These are phyloP conservation scores for Aphanomyces invadans DNA, from an alignment of 352 stramenopile species.

Conservation along the genomic window DNA sequence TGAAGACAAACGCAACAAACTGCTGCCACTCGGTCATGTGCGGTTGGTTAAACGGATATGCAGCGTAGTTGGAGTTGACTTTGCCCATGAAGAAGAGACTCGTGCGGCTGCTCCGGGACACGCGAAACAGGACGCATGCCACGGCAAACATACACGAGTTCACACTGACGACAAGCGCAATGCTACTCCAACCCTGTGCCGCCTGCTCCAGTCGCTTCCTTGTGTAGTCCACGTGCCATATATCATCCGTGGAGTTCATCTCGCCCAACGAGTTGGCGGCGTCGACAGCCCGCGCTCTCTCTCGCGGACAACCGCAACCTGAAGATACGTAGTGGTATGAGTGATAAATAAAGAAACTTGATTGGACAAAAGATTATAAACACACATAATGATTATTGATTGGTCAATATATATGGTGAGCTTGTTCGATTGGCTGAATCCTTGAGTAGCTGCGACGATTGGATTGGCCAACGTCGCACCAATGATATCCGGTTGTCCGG, in stretches of 20 bases:
- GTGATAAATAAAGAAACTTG: too few species aligned
- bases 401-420: neutral
- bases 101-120: constrained; percentile 18
- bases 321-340: constrained; percentile 10
- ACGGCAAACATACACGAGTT: constrained; percentile 15
- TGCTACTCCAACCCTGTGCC: constrained; percentile 21
- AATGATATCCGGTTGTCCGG: constrained; percentile 11
- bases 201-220: constrained; percentile 21
- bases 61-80: neutral
- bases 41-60: constrained; percentile 6
- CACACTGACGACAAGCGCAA: constrained; percentile 15
- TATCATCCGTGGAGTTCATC: constrained; percentile 17
- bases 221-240: constrained; percentile 24
- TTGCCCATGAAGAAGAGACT: constrained; percentile 21
- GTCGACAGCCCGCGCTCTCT: neutral
- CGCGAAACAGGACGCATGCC: constrained; percentile 9
- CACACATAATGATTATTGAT: too few species aligned
- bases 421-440: neutral
- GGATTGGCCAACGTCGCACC: neutral
- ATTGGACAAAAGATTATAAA: too few species aligned
- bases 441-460: too few species aligned
- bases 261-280: neutral
- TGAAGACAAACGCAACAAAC: constrained; percentile 13
- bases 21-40: constrained; percentile 3
- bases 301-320: neutral